phyloP scores from a whole-genome alignment of 352 stramenopile genomes.

The Pythium apleroticum region DNA sequence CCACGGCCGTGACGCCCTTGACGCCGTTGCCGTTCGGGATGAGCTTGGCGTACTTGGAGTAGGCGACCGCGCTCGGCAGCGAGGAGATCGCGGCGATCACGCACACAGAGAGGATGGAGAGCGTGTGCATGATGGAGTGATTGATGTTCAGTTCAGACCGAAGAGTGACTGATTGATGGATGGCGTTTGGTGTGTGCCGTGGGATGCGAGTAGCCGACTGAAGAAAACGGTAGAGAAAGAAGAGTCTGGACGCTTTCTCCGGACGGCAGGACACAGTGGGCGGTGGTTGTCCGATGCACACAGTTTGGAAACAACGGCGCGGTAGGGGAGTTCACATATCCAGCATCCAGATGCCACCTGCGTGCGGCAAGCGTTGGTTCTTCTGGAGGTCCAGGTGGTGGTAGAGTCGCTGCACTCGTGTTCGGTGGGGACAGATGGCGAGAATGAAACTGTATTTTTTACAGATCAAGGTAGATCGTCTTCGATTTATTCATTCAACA shows the following conservation, averaged over 20 bases:
- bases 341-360: background rate
- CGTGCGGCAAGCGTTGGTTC: background rate
- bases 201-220: constrained; percentile 1
- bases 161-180: background rate
- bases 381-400: constrained; percentile 9
- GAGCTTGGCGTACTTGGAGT: constrained; percentile 27
- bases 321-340: constrained; percentile 1
- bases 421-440: constrained; percentile 1
- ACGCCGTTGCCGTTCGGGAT: constrained; percentile 29
- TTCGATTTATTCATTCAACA: background rate
- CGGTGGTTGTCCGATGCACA: background rate
- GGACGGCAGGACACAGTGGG: constrained; percentile 5
- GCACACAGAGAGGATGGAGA: constrained; percentile 16
- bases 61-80: background rate
- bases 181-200: background rate
- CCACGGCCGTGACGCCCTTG: constrained; percentile 21
- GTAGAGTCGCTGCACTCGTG: background rate
- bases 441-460: background rate
- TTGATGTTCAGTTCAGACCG: background rate
- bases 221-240: background rate
- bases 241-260: background rate
- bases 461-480: background rate
- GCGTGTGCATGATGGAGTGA: constrained; percentile 8
- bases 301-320: background rate
- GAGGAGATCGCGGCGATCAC: constrained; percentile 11